phyloP scores from a whole-genome alignment of 2,329 filamentous ascomycete genomes.

The Monosporascus sp. region DNA sequence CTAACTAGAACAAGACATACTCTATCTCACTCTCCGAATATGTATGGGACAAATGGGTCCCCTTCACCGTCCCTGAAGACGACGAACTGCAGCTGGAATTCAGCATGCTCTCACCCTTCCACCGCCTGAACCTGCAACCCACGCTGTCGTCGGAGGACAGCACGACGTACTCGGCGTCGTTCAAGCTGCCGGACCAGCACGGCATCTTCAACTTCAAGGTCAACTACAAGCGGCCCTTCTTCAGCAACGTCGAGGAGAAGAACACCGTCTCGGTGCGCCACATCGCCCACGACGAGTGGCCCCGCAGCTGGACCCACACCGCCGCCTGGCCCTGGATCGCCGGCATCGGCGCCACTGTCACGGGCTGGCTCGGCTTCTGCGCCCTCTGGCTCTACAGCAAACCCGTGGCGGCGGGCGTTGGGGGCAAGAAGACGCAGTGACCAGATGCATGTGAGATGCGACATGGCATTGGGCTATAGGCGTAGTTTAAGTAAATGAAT shows the following conservation, averaged over 20 bases:
- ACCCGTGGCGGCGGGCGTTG: conserved; percentile 28
- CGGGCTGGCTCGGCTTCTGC: conserved; percentile 80
- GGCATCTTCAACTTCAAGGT: conserved; percentile 98
- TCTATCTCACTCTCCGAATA: conserved; percentile 88
- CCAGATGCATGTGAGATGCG: no score
- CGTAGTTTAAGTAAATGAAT: no score
- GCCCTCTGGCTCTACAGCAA: conserved; percentile 77
- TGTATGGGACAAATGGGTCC: conserved; percentile 64
- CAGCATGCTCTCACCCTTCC: conserved; percentile 97
- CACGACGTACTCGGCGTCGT: conserved; percentile 68
- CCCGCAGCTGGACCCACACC: conserved; percentile 81
- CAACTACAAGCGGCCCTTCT: conserved; percentile 94
- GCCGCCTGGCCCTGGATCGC: conserved; percentile 93
- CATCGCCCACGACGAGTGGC: conserved; percentile 96
- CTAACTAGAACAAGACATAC: conserved; percentile 58
- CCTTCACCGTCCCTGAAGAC: conserved; percentile 63
- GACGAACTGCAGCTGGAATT: conserved; percentile 92
- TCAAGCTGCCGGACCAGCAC: conserved; percentile 90
- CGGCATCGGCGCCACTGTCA: conserved; percentile 77
- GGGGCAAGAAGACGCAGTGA: conserved; percentile 25
- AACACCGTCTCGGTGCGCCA: conserved; percentile 89
- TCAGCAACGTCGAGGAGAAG: conserved; percentile 89
- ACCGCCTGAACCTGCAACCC: conserved; percentile 70
- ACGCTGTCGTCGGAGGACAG: conserved; percentile 56
- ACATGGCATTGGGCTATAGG: no score